phyloP scores from a whole-genome alignment of 2,329 filamentous ascomycete species.

The Chaetothyriales sp. region DNA sequence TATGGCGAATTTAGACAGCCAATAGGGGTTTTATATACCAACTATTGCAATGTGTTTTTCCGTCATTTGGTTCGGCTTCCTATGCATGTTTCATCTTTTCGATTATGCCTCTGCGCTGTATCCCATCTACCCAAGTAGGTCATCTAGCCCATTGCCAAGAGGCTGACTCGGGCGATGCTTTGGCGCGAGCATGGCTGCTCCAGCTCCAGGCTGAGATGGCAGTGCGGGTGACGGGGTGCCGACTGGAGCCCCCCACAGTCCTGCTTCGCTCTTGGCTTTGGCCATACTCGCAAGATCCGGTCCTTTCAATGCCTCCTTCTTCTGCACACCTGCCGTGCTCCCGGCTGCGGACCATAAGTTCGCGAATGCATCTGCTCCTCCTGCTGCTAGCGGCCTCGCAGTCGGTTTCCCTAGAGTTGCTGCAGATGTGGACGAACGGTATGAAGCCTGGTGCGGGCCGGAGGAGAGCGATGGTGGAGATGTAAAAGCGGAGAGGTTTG shows the following conservation, averaged over 20 bases:
- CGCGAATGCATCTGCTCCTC: constrained; percentile 75
- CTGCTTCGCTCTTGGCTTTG: constrained; percentile 93
- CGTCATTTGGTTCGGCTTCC: not conserved
- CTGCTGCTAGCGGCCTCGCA: constrained; percentile 32
- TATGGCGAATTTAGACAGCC: not conserved
- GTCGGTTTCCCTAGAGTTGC: constrained; percentile 35
- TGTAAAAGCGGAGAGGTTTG: constrained; percentile 19
- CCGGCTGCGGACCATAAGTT: constrained; percentile 61
- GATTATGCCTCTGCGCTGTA: not conserved
- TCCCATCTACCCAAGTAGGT: constrained; percentile 30
- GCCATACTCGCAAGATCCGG: constrained; percentile 84
- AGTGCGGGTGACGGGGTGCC: constrained; percentile 34
- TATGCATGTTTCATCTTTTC: not conserved
- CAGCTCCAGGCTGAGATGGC: constrained; percentile 20
- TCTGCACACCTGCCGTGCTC: constrained; percentile 58
- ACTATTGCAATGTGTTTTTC: not conserved
- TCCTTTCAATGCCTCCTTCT: constrained; percentile 52
- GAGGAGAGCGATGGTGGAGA: constrained; percentile 21
- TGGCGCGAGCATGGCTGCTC: constrained; percentile 30
- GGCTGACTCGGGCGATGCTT: constrained; percentile 17
- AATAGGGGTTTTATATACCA: not conserved
- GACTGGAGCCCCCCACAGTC: constrained; percentile 74
- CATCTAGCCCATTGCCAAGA: constrained; percentile 27
- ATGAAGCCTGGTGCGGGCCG: constrained; percentile 21
- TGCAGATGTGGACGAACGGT: constrained; percentile 26